Conservation (phyloP, 139 green algal genomes). For the Gonium pectorale region DNA sequence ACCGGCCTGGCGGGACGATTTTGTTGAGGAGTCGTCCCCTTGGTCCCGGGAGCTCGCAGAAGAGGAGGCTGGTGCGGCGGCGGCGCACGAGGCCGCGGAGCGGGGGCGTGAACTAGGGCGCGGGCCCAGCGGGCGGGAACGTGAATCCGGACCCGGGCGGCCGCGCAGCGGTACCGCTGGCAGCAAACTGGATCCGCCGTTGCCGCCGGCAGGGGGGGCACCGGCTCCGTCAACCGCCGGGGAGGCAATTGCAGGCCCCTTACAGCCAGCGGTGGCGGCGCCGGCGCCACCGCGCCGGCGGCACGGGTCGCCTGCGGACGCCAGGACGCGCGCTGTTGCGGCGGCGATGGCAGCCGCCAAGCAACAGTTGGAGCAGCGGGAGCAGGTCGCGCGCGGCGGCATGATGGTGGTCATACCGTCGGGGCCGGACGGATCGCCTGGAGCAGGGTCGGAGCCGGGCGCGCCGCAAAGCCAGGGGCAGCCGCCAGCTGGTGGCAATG, state of each 20-base stretch:
- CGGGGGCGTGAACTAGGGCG: too few relatives aligned
- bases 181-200: background rate
- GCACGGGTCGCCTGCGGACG: background rate
- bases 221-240: too few relatives aligned
- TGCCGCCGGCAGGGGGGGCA: background rate
- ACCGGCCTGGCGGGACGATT: slow-evolving; percentile 17
- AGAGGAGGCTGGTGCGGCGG: slow-evolving; percentile 4
- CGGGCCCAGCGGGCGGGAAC: too few relatives aligned
- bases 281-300: background rate
- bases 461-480: background rate
- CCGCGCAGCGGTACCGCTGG: background rate
- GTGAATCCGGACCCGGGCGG: too few relatives aligned
- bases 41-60: slow-evolving; percentile 18
- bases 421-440: background rate
- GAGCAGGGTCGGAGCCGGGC: too few relatives aligned
- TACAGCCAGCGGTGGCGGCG: background rate
- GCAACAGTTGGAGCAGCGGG: background rate
- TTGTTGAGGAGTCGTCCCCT: background rate
- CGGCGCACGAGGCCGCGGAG: background rate
- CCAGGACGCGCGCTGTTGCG: background rate
- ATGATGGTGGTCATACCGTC: slow-evolving; percentile 29
- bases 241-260: background rate
- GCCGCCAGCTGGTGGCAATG: background rate
- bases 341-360: slow-evolving; percentile 34
- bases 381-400: slow-evolving; percentile 21